Base-by-base conservation (phyloP, 2,329 filamentous ascomycete species). In the Phaeosphaeria sp. region DNA sequence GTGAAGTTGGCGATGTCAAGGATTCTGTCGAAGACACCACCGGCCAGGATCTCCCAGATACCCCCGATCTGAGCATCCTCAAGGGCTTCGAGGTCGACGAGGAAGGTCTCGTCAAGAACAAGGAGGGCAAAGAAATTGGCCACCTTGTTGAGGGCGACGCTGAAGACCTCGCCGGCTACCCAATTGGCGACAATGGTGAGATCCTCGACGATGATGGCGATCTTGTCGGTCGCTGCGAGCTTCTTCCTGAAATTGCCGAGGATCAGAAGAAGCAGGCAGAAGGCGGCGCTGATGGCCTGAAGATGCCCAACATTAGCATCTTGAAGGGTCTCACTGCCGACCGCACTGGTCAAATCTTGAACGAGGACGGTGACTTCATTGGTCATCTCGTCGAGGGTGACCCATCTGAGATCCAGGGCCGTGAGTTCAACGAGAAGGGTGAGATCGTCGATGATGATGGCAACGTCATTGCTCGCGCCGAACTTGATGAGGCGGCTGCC, bases 151-250 rank as follows among this genome's bases (percentile, higher is more conserved):
- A 84, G 66, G 82, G 82, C 57, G 82, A 84, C 55, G 81, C 81
- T 21, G 81, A 84, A 68, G 81, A 83, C 59, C 81, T 84, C 46
- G 78, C 74, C 50, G 82, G 82, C 36, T 84, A 84, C 68, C 77
- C 75, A 17, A 83, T 84, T 56, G 82, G 83, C 55, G 80, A 84
- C 39, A 78, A 84, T 15, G 84, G 84, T 56, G 82, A 85, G 65
- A 85, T 86, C 27, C 78, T 85, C 22, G 82, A 85, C 56, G 81
- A 85, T 43, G 80, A 84, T 59, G 84, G 83, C 22, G 80, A 84
- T 61, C 79, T 85, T 22, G 81, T 86, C 48, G 84, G 84, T 50
- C 82, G 82, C 55, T 80, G 81, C 52, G 82, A 84, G 60, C 75
- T 83, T 33, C 74, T 80, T 18, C 81, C 81, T 15, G 80, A 83